Base-by-base conservation (phyloP, 371 early-diverging fungal species). In the Apophysomyces trapeziformis region DNA sequence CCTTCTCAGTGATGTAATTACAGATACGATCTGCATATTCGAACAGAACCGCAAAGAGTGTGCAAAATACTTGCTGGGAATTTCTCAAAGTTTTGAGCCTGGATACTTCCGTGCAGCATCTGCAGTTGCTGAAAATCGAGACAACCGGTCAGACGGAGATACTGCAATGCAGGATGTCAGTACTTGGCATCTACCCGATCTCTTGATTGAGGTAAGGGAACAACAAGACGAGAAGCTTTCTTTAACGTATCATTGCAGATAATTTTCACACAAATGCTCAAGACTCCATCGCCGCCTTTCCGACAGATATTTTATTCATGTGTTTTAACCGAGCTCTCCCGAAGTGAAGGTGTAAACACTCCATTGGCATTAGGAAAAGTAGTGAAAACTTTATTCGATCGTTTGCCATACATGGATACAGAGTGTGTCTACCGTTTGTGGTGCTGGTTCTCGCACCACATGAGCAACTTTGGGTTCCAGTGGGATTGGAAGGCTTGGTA, bases 401-500 rank as follows among this genome's bases (percentile, higher is more conserved):
- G 89, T 14, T 67, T 93, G 58, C 82, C 84, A 39, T 82, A 83
- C 13, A 87, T 93, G 87, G 97, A 97, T 74, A 86, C 90, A n/a
- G 96, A 94, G 76, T 91, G 92, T 68, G 78, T 94, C 32, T 74
- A 87, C 70, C 86, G 96, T 38, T 83, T 96, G 46, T 86, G 88
- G 67, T 88, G 87, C 63, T 95, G 93, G 94, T 92, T 97, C 82
- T 87, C 93, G 2, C 90, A 92, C 58, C 95, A 96, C 73, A 76
- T 97, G 68, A 94, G 95, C 76, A 96, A 97, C 80, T 95, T 96
- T 85, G 92, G 88, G 5, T 95, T 89, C 76, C 86, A 86, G 57
- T 97, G 96, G 96, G 90, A 92, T 71, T 97, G 96, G 96, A 73
- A 72, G 32, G 88, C 88, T 64, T 97, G 96, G 97, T 85, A 82